Base-by-base conservation (phyloP, 345 rosid species). In the Sonneratia caseolaris region DNA sequence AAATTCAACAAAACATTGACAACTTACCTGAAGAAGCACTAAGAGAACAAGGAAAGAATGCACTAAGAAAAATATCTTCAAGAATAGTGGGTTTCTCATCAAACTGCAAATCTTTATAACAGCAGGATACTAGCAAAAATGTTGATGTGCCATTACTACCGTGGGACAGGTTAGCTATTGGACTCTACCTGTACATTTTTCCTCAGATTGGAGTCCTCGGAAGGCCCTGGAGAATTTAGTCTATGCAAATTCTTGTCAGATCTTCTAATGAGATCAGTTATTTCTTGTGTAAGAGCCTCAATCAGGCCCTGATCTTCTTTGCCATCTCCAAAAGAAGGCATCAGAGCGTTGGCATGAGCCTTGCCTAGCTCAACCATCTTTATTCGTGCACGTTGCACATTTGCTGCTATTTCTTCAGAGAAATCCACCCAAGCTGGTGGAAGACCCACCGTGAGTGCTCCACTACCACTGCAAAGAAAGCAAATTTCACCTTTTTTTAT, bases 321-420 rank as follows among this genome's bases (percentile, higher is more conserved):
- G 76, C 87, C 97, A 68, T 95, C 99, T 43, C 97, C 99, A 76
- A 95, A 92, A 0, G 99, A 95, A 37, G 99, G 99, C 99, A 95
- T 90, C 78, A 95, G 79, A 40, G 98, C 98, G 77, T 95, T 95
- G 37, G 94, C 90, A 73, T 90, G 97, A 79, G 96, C 94, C 79
- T 84, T 95, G 35, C 91, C 86, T 76, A 95, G 68, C 77, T 90
- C 98, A 1, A 72, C 81, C 97, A 89, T 92, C 82, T 88, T 92
- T 15, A 73, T 75, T 66, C 81, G 82, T 53, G 89, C 96, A 32
- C 81, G 89, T 71, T 90, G 92, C 81, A 90, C 88, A 74, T 92
- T 82, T 43, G 81, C 85, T 3, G 92, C 88, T 72, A 95, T 86
- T 79, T 92, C 99, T 84, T 92, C 96, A 13, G 99, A 92, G 19